These are phyloP conservation scores for Paralagenidium karlingii DNA, from an alignment of 352 stramenopile species.

Conservation along the genomic window DNA sequence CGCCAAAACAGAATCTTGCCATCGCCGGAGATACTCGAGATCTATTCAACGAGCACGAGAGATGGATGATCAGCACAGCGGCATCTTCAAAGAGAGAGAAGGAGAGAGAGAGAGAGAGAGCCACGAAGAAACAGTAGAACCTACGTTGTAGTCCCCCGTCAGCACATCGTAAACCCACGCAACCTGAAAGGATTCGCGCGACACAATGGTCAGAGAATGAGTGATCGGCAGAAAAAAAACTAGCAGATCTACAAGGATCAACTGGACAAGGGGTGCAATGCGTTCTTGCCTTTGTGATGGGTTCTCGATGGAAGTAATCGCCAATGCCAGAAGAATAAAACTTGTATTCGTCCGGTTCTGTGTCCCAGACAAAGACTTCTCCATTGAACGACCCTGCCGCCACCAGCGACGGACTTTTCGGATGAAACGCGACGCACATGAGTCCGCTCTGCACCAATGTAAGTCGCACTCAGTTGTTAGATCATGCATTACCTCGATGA, in stretches of 20 bases:
- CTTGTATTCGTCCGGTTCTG: slow-evolving; percentile 41
- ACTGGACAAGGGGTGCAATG: too few relatives aligned
- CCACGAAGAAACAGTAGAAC: neutral
- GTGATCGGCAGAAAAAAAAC: too few relatives aligned
- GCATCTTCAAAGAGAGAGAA: too few relatives aligned
- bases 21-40: slow-evolving; percentile 69
- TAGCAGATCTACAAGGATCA: too few relatives aligned
- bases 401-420: slow-evolving; percentile 66
- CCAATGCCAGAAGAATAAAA: slow-evolving; percentile 69
- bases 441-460: slow-evolving; percentile 41
- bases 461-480: neutral
- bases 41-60: slow-evolving; percentile 6
- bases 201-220: too few relatives aligned
- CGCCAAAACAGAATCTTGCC: slow-evolving; percentile 81
- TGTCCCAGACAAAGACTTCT: slow-evolving; percentile 77
- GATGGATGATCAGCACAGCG: neutral
- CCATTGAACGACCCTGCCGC: slow-evolving; percentile 80
- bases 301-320: slow-evolving; percentile 84
- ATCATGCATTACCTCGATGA: neutral
- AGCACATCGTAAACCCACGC: slow-evolving; percentile 69
- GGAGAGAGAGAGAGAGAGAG: too few relatives aligned
- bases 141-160: slow-evolving; percentile 59
- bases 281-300: slow-evolving; percentile 66
- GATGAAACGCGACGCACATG: slow-evolving; percentile 81
- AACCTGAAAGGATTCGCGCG: slow-evolving; percentile 12